These are phyloP conservation scores for Diaporthe destruens DNA, from an alignment of 2,329 filamentous ascomycete genomes.

Conservation along the genomic window DNA sequence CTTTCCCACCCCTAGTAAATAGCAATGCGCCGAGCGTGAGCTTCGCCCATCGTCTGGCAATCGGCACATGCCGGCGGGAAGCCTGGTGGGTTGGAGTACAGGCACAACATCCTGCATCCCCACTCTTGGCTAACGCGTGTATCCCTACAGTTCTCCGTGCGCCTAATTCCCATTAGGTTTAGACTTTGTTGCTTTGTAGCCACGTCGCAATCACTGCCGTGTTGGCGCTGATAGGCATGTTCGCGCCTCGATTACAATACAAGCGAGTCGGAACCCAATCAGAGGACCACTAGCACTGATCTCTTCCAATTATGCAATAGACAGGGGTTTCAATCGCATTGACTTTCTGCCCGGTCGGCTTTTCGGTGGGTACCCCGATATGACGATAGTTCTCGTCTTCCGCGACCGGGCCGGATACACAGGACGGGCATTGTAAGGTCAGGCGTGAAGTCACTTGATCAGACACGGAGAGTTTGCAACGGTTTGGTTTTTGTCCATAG, in stretches of 20 bases:
- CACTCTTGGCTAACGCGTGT: constrained; percentile 2
- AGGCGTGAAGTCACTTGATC: not conserved
- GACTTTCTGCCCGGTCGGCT: not conserved
- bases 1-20: not conserved
- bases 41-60: not conserved
- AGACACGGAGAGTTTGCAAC: not conserved
- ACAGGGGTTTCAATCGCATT: not conserved
- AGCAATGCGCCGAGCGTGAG: not conserved
- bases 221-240: not conserved
- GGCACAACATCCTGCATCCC: not conserved
- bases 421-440: not conserved
- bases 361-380: not conserved
- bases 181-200: not conserved
- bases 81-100: not conserved
- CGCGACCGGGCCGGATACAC: constrained; percentile 11
- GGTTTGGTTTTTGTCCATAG: not conserved
- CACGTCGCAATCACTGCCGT: not conserved
- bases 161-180: not conserved
- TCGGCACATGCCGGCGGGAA: constrained; percentile 8
- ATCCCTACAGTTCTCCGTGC: not conserved
- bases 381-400: not conserved
- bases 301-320: not conserved
- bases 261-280: not conserved
- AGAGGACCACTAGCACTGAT: no score
- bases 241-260: not conserved